A percentile compares a stretch with the other conserved stretches of the same genome.
Evolutionary conservation across 352 stramenopile species (phyloP).

Genomic region (Globisporangium echinulatum): DNA sequence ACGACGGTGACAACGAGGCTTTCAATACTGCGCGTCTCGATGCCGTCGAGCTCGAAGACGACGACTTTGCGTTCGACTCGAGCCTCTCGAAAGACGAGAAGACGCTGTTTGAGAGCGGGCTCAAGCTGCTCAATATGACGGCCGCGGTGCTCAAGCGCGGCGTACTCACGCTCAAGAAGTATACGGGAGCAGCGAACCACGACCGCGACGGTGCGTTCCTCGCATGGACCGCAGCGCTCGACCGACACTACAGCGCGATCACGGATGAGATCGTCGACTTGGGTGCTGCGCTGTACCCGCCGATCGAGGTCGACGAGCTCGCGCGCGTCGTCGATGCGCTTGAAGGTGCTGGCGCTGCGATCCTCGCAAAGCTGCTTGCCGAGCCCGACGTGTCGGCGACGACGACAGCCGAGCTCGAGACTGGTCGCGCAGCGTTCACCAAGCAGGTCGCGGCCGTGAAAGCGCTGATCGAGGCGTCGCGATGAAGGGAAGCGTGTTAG

Average conservation of each 20-base stretch:
- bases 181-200: constrained; percentile 28
- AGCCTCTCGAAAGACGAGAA: constrained; percentile 60
- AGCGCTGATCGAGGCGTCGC: constrained; percentile 41
- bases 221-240: constrained; percentile 59
- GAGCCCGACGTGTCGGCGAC: constrained; percentile 38
- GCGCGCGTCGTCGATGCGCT: constrained; percentile 24
- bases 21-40: constrained; percentile 21
- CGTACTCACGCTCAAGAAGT: constrained; percentile 72
- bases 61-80: constrained; percentile 77
- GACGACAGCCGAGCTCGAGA: constrained; percentile 29
- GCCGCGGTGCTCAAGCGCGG: constrained; percentile 74
- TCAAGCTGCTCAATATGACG: constrained; percentile 72
- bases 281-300: constrained; percentile 73
- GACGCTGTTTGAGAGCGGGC: constrained; percentile 50
- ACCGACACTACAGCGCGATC: constrained; percentile 51
- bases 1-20: constrained; percentile 20
- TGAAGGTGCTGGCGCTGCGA: constrained; percentile 25
- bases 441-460: constrained; percentile 53
- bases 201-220: constrained; percentile 51
- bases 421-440: constrained; percentile 46
- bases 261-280: constrained; percentile 76
- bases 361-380: constrained; percentile 40
- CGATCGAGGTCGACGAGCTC: constrained; percentile 61
- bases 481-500: constrained; percentile 12
- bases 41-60: constrained; percentile 40